Conservation (phyloP, 2,329 filamentous ascomycete genomes). For the Gliomastix tumulicola region DNA sequence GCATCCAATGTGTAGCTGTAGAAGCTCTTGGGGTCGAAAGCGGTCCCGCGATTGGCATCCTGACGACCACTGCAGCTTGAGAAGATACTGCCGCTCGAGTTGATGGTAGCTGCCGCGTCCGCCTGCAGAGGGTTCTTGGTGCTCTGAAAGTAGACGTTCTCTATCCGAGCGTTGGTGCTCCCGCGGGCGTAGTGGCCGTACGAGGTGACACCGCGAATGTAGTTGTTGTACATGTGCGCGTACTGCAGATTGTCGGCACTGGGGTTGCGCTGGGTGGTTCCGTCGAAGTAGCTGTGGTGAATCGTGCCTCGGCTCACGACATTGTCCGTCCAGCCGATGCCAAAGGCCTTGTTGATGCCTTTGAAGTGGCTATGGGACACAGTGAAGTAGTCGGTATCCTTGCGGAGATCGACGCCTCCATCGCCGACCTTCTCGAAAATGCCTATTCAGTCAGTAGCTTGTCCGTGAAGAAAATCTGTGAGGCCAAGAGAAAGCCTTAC, state of each 20-base stretch:
- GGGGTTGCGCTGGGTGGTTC: constrained; percentile 14
- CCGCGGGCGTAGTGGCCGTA: constrained; percentile 16
- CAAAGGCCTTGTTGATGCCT: constrained; percentile 16
- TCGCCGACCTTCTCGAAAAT: constrained; percentile 13
- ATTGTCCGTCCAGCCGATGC: constrained; percentile 18
- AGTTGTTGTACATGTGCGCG: constrained; percentile 18
- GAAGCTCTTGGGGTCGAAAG: constrained; percentile 7
- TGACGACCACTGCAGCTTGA: constrained; percentile 6
- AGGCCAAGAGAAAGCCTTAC: no score
- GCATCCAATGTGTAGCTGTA: constrained; percentile 10
- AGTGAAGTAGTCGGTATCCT: constrained; percentile 15
- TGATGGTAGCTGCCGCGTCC: constrained; percentile 8
- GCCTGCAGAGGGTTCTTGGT: constrained; percentile 11
- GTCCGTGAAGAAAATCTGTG: no score
- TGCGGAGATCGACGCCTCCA: constrained; percentile 14
- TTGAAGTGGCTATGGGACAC: constrained; percentile 15
- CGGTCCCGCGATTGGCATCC: constrained; percentile 5
- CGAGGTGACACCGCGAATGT: constrained; percentile 11
- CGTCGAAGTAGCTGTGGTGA: constrained; percentile 16
- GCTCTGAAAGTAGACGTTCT: constrained; percentile 16
- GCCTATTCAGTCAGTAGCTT: no score
- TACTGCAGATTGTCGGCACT: constrained; percentile 14
- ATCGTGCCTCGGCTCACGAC: constrained; percentile 12
- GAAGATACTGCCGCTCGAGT: constrained; percentile 7
- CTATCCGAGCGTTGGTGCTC: constrained; percentile 13